phyloP scores from a whole-genome alignment of 805 yeast species.

The Clavispora carvajalis region DNA sequence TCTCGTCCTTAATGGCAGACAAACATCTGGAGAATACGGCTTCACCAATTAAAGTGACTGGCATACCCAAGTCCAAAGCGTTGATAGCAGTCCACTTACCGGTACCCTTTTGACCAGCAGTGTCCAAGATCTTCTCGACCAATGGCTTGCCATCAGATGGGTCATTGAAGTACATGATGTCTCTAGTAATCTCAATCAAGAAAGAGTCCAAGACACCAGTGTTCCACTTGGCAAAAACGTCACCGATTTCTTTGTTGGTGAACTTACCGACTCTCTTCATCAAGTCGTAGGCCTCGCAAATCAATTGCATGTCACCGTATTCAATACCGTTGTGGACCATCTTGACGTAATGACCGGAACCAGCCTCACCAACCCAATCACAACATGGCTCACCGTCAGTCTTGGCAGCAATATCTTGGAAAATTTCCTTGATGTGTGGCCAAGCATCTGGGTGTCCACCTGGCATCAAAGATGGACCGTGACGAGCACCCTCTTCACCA shows the following conservation, averaged over 20 bases:
- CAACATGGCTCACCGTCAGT: slow-evolving; percentile 99
- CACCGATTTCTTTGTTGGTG: slow-evolving; percentile 86
- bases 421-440: slow-evolving; percentile 96
- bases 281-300: slow-evolving; percentile 95
- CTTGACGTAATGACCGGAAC: slow-evolving; percentile 98
- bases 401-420: slow-evolving; percentile 95
- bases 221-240: slow-evolving; percentile 91
- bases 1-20: slow-evolving; percentile 88
- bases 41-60: slow-evolving; percentile 97
- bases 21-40: slow-evolving; percentile 96
- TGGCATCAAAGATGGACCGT: slow-evolving; percentile 99
- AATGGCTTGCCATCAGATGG: slow-evolving; percentile 82
- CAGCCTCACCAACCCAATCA: slow-evolving; percentile 99
- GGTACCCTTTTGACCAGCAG: slow-evolving; percentile 99
- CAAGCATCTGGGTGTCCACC: slow-evolving; percentile 98
- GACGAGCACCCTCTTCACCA: slow-evolving; percentile 99
- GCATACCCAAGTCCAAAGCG: slow-evolving; percentile 97
- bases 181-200: slow-evolving; percentile 95
- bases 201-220: slow-evolving; percentile 96
- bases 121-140: slow-evolving; percentile 92
- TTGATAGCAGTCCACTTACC: slow-evolving; percentile 99
- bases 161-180: slow-evolving; percentile 84
- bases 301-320: slow-evolving; percentile 99
- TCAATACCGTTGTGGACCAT: slow-evolving; percentile 99
- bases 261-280: slow-evolving; percentile 92